Evolutionary conservation across 495 filamentous ascomycete genomes (phyloP).

Genomic region (Penicillium longicatenatum): DNA sequence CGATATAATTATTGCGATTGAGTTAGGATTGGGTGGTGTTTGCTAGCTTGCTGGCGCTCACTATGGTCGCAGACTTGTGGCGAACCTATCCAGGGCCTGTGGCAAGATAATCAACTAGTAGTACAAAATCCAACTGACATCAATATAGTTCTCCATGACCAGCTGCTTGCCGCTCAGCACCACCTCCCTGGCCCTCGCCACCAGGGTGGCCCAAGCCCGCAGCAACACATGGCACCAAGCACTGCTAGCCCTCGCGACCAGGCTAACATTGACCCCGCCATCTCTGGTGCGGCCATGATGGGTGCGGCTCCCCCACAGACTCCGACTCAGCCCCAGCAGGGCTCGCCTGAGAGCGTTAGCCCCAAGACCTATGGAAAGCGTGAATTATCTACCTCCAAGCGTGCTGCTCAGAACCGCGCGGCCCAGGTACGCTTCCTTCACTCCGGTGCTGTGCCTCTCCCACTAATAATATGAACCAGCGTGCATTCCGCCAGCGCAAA

Average conservation of each 20-base stretch:
- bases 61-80: neutral
- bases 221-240: slow-evolving; percentile 46
- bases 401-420: slow-evolving; percentile 94
- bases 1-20: neutral
- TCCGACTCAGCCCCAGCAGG: slow-evolving; percentile 35
- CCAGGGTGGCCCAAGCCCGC: slow-evolving; percentile 36
- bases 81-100: slow-evolving; percentile 12
- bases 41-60: neutral
- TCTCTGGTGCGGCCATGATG: slow-evolving; percentile 48
- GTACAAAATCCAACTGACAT: neutral
- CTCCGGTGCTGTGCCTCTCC: neutral
- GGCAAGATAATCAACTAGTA: neutral
- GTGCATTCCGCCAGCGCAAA: slow-evolving; percentile 96
- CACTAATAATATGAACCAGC: slow-evolving; percentile 48
- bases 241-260: slow-evolving; percentile 49
- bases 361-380: slow-evolving; percentile 69
- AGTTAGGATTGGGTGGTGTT: neutral
- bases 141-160: slow-evolving; percentile 53
- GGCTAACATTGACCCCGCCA: slow-evolving; percentile 55
- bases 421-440: slow-evolving; percentile 74
- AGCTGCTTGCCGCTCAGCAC: slow-evolving; percentile 53
- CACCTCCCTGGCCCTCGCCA: slow-evolving; percentile 43
- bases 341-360: slow-evolving; percentile 35
- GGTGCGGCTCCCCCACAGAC: slow-evolving; percentile 37
- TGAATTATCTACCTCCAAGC: slow-evolving; percentile 91